Evolutionary conservation across 169 alveolate species (phyloP).

Genomic region (Plasmodium cynomolgi): DNA sequence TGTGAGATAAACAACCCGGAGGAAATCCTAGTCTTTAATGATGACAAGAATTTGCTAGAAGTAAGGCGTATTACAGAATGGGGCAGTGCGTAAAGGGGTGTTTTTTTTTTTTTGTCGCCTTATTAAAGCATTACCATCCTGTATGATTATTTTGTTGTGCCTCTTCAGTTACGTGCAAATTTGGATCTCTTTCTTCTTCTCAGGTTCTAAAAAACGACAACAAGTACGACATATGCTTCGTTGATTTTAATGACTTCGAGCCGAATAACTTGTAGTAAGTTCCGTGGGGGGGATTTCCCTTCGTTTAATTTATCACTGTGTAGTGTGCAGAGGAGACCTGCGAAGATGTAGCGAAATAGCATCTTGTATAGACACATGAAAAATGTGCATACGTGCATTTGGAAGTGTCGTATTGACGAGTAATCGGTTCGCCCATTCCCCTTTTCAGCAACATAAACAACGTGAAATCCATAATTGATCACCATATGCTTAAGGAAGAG

Average conservation of each 20-base stretch:
- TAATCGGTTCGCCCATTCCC: neutral
- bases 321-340: neutral
- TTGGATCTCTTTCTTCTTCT: neutral
- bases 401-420: neutral
- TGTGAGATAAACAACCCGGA: conserved; percentile 51
- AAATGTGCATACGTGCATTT: neutral
- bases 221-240: conserved; percentile 63
- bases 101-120: neutral
- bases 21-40: conserved; percentile 55
- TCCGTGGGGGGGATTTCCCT: neutral
- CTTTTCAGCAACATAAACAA: conserved; percentile 47
- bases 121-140: neutral
- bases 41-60: conserved; percentile 47
- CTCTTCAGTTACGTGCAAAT: neutral
- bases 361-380: neutral
- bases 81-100: neutral
- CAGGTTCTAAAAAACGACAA: conserved; percentile 62
- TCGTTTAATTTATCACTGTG: neutral
- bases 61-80: conserved; percentile 10
- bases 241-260: conserved; percentile 61
- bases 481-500: conserved; percentile 57
- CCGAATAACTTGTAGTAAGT: conserved; percentile 40
- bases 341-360: neutral
- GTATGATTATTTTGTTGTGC: neutral
- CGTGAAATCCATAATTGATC: conserved; percentile 72